Percentiles rank a stretch among this genome's conserved stretches.
Conservation (phyloP, 2,329 filamentous ascomycete genomes). For the Dryadomyces quercus-mongolicae region DNA sequence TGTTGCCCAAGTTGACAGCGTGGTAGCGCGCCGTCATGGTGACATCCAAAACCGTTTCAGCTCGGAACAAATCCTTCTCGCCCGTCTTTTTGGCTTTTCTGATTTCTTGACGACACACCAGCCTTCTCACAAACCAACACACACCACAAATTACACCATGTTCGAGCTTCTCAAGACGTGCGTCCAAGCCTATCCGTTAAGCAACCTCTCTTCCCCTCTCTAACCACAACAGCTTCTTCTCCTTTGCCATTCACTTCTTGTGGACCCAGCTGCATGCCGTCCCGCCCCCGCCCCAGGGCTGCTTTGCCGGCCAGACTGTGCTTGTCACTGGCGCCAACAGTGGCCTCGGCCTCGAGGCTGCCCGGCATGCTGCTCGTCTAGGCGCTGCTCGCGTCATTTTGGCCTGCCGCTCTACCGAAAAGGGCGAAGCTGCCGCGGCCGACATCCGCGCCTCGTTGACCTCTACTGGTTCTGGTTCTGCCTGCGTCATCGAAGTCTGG, state of each 20-base stretch:
- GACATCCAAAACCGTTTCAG: background rate
- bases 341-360: constrained; percentile 26
- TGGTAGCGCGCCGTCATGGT: constrained; percentile 6
- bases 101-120: no score
- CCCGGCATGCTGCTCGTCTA: constrained; percentile 23
- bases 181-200: no score
- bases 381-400: constrained; percentile 26
- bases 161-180: no score
- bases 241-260: constrained; percentile 8
- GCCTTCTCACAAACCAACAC: no score
- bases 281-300: constrained; percentile 11
- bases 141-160: no score
- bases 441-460: constrained; percentile 21
- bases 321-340: constrained; percentile 27
- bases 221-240: constrained; percentile 4
- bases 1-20: constrained; percentile 20
- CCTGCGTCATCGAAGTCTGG: constrained; percentile 33
- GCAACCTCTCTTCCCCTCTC: no score
- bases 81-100: no score
- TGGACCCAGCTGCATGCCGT: constrained; percentile 12
- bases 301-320: constrained; percentile 17
- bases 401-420: constrained; percentile 21
- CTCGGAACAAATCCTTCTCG: no score
- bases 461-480: background rate
- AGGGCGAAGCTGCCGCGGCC: constrained; percentile 25